Percentiles rank a stretch among this genome's conserved stretches.
Evolutionary conservation across 1,139 yeast genomes (phyloP).

Genomic region (Spathaspora sp.): DNA sequence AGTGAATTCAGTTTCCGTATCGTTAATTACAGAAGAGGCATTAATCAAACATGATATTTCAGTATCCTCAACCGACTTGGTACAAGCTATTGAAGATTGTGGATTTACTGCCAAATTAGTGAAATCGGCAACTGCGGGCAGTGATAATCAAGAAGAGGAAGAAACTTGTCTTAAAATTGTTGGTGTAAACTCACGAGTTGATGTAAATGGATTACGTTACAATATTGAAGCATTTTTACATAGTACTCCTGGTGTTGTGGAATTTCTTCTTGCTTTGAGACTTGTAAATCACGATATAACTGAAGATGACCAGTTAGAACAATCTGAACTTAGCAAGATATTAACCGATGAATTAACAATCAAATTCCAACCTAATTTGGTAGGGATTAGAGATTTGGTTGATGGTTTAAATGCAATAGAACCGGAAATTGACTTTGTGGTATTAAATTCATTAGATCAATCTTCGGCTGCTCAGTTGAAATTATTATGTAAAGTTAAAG

Average conservation of each 20-base stretch:
- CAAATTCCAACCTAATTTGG: conserved; percentile 37
- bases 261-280: conserved; percentile 18
- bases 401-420: conserved; percentile 35
- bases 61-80: conserved; percentile 35
- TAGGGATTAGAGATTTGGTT: conserved; percentile 62
- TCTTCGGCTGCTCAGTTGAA: conserved; percentile 63
- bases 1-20: conserved; percentile 53
- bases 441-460: conserved; percentile 43
- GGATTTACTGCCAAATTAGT: conserved; percentile 63
- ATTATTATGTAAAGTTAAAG: conserved; percentile 66
- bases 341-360: conserved; percentile 38
- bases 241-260: conserved; percentile 29
- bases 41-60: conserved; percentile 44
- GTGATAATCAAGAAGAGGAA: conserved; percentile 21
- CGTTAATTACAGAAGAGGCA: conserved; percentile 76
- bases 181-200: conserved; percentile 30
- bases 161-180: conserved; percentile 31
- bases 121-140: conserved; percentile 12
- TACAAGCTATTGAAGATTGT: conserved; percentile 62
- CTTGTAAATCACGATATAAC: conserved; percentile 10
- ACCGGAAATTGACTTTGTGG: conserved; percentile 35
- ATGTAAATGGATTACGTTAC: conserved; percentile 31
- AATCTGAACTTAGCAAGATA: conserved; percentile 11
- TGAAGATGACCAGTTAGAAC: conserved; percentile 12
- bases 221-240: conserved; percentile 41